A percentile compares a stretch with the other conserved stretches of the same genome.
These are phyloP conservation scores for Aplosporella prunicola DNA, from an alignment of 2,329 filamentous ascomycete genomes.

Conservation along the genomic window DNA sequence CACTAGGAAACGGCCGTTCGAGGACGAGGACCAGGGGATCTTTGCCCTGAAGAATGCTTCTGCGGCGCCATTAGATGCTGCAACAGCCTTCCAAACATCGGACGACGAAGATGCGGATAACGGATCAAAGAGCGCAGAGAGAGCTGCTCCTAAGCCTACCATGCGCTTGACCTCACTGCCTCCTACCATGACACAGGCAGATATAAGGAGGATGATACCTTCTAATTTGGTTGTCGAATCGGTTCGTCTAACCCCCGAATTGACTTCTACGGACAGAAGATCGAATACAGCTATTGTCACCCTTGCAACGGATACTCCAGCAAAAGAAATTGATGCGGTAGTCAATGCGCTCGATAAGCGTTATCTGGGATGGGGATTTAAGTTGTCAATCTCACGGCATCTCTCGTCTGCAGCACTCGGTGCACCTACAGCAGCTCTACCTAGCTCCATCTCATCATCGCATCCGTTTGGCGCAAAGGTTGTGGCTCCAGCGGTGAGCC, in stretches of 20 bases:
- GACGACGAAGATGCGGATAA: slow-evolving; percentile 35
- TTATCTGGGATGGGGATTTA: slow-evolving; percentile 78
- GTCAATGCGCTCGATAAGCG: slow-evolving; percentile 71
- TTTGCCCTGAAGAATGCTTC: slow-evolving; percentile 32
- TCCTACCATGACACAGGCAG: slow-evolving; percentile 40
- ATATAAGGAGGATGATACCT: slow-evolving; percentile 40
- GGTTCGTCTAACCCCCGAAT: slow-evolving; percentile 58
- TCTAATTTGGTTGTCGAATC: slow-evolving; percentile 57
- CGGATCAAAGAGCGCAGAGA: slow-evolving; percentile 35
- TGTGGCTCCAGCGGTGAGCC: slow-evolving; percentile 37
- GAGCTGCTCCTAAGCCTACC: slow-evolving; percentile 44
- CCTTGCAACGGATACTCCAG: slow-evolving; percentile 68
- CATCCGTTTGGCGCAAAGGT: slow-evolving; percentile 69
- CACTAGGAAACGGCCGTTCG: slow-evolving; percentile 35
- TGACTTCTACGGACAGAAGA: slow-evolving; percentile 53
- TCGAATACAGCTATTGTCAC: slow-evolving; percentile 72
- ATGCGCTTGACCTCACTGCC: slow-evolving; percentile 46
- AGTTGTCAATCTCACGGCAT: slow-evolving; percentile 70
- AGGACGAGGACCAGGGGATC: slow-evolving; percentile 25
- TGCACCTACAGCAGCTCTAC: slow-evolving; percentile 40
- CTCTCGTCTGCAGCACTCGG: slow-evolving; percentile 66
- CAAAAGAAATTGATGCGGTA: slow-evolving; percentile 70
- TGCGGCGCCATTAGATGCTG: slow-evolving; percentile 22
- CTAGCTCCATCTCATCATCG: slow-evolving; percentile 39
- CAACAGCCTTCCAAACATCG: slow-evolving; percentile 29